Base-by-base conservation (phyloP, 768 basidiomycete species). In the Rhizopogon sp. region DNA sequence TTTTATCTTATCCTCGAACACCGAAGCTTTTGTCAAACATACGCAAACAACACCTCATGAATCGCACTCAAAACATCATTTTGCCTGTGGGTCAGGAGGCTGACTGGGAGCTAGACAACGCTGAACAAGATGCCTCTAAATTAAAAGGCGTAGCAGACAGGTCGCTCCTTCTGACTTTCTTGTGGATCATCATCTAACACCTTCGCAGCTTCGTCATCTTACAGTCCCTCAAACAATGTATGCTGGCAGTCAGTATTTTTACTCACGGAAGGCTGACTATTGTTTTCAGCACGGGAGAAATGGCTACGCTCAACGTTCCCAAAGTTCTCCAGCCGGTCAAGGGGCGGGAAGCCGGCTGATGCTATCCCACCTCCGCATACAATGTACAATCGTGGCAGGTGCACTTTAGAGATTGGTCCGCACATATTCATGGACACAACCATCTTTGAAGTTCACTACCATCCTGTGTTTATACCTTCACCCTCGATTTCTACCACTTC, bases 361-460 rank as follows among this genome's bases (percentile, higher is more conserved):
- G 71, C 77, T 20, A 65, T 72, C 25, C 82, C 82, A 40, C 86
- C 86, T 3, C 82, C 86, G 0, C 87, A 90, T 64, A 84, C 80
- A 1, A 79, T 84, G 53, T 81, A 82, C 59, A 75, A 75, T 33
- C 76, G 85, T 37, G 88, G 88, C 43, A 81, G 75, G 63, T 91
- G 84, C 65, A 81, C 85, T 53, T 67, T 93, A 39, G 76, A 82
- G 60, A 81, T 93, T 33, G 90, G 90, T 5, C 90, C 90, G 13
- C 88, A 90, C 66, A 70, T 75, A 28, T 92, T 92, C 62, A 64
- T 73, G 35, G 81, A 84, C 22, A 90, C 88, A 0, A 74, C 78
- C 0, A 73, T 93, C 56, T 90, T 83, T 58, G 88, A 92, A 69
- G 85, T 87, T 8, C 79, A 84, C 63, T 91, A 90, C 68, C 75